Percentiles rank a stretch among this genome's conserved stretches.
Conservation (phyloP, 768 basidiomycete genomes). For the Chalciporus piperatus region DNA sequence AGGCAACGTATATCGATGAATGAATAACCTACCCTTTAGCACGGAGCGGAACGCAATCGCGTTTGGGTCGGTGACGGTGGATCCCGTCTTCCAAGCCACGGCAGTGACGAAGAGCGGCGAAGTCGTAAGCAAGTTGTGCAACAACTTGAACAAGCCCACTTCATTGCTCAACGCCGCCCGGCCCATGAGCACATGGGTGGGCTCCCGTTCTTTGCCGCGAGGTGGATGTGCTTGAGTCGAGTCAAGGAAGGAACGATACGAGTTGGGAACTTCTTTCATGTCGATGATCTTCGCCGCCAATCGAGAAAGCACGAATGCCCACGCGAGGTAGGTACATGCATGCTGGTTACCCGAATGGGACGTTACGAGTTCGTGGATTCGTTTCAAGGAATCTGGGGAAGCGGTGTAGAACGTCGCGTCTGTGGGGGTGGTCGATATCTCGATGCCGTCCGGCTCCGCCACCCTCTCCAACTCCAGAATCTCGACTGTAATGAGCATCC, state of each 20-base stretch:
- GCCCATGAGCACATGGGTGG: conserved; percentile 53
- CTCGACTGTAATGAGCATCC: conserved; percentile 79
- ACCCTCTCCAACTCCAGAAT: conserved; percentile 76
- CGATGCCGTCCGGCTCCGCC: conserved; percentile 48
- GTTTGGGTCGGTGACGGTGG: conserved; percentile 73
- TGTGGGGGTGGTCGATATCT: conserved; percentile 49
- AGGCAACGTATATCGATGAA: too few relatives aligned
- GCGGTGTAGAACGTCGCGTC: conserved; percentile 55
- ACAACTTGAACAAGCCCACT: conserved; percentile 55
- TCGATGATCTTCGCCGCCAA: conserved; percentile 46
- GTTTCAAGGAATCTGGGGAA: conserved; percentile 59
- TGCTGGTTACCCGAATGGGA: conserved; percentile 61
- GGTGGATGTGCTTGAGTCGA: conserved; percentile 42
- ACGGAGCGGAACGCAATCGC: too few relatives aligned
- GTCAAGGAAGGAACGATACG: conserved; percentile 57
- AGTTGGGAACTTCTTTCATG: conserved; percentile 49
- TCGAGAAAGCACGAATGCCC: conserved; percentile 79
- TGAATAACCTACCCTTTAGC: conserved; percentile 62
- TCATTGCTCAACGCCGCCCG: conserved; percentile 55
- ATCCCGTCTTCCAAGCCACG: conserved; percentile 64
- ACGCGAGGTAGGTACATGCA: conserved; percentile 71
- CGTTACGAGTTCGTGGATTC: conserved; percentile 66
- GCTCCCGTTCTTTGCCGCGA: conserved; percentile 56
- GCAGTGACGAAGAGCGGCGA: conserved; percentile 78
- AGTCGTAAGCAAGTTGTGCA: conserved; percentile 57